Evolutionary conservation across 208 protist species (phyloP).

Genomic region (Herpetomonas samuelpessoai): DNA sequence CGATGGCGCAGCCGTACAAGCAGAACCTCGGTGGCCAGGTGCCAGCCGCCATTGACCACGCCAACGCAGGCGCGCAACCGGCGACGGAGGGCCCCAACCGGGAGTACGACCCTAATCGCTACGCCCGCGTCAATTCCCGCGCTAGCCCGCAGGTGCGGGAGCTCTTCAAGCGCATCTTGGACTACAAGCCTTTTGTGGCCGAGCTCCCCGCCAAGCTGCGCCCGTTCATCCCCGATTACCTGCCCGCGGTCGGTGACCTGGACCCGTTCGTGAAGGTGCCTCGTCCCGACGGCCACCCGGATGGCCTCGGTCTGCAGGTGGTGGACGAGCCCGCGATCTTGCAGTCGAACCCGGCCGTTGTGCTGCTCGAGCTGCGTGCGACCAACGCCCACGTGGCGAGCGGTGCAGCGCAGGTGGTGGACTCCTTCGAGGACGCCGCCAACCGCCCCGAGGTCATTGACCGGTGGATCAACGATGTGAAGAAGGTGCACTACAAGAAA

Average conservation of each 20-base stretch:
- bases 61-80: conserved; percentile 11
- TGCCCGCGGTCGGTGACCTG: conserved; percentile 96
- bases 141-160: conserved; percentile 94
- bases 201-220: conserved; percentile 95
- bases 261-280: conserved; percentile 98
- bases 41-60: conserved; percentile 1
- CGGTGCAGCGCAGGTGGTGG: conserved; percentile 75
- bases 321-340: conserved; percentile 96
- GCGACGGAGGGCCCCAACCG: conserved; percentile 19
- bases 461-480: conserved; percentile 95
- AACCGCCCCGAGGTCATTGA: conserved; percentile 94
- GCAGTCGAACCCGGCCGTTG: conserved; percentile 95
- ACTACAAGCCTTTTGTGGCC: conserved; percentile 92
- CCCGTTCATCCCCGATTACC: conserved; percentile 98
- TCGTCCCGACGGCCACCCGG: conserved; percentile 88
- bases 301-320: conserved; percentile 91
- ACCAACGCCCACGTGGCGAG: conserved; percentile 62
- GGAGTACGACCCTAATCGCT: conserved; percentile 89
- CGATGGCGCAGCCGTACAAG: background rate
- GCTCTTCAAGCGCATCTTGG: conserved; percentile 95
- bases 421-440: conserved; percentile 94
- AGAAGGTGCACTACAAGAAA: conserved; percentile 96
- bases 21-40: background rate
- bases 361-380: conserved; percentile 86
- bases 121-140: conserved; percentile 74